phyloP scores from a whole-genome alignment of 495 filamentous ascomycete species.

The Annulohypoxylon moriforme region DNA sequence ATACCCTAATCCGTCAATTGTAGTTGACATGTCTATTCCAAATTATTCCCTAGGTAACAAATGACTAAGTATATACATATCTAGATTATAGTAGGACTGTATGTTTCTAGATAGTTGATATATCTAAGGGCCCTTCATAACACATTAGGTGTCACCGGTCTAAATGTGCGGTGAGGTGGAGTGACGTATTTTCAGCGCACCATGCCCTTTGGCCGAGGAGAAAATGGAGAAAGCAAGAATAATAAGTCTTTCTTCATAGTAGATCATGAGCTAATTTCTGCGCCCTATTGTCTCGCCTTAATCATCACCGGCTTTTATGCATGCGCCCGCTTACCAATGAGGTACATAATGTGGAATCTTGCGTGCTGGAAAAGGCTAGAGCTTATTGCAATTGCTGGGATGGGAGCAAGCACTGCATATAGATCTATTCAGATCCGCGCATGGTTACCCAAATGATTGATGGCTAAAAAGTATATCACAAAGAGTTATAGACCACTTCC shows the following conservation, averaged over 20 bases:
- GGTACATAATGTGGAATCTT: constrained; percentile 5
- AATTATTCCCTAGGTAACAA: too few species aligned
- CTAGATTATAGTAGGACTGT: too few species aligned
- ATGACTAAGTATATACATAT: too few species aligned
- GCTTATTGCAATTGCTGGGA: background rate
- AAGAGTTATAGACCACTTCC: background rate
- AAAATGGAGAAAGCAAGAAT: background rate
- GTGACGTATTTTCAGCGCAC: background rate
- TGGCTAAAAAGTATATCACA: background rate
- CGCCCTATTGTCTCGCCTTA: constrained; percentile 2
- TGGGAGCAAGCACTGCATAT: background rate
- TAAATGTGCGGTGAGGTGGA: background rate
- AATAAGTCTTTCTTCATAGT: background rate
- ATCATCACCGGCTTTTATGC: background rate
- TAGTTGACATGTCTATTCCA: too few species aligned
- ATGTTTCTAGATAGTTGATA: too few species aligned
- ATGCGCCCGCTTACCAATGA: background rate
- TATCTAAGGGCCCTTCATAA: too few species aligned
- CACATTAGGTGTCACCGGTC: too few species aligned
- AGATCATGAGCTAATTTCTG: background rate
- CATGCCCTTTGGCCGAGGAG: background rate
- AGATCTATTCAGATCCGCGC: background rate
- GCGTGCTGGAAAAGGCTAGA: background rate
- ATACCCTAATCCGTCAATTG: too few species aligned
- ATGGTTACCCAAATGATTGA: background rate